Conservation (phyloP, 1,284 basidiomycete species). For the Neotropicomus parvogracilis region DNA sequence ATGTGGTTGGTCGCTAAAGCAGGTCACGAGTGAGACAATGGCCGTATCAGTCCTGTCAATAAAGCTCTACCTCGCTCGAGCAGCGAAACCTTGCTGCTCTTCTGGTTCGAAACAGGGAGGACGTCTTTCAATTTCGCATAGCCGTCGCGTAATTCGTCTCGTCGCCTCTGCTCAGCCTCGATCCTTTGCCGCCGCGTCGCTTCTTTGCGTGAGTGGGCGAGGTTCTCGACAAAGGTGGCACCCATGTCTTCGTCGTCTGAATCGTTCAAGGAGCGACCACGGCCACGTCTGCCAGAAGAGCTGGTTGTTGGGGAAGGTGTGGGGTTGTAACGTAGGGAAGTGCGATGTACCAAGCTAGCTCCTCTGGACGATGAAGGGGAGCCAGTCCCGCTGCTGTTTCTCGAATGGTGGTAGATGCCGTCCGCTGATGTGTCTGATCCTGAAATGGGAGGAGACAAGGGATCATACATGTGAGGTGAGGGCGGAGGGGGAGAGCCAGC, state of each 20-base stretch:
- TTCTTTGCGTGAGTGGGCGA: slow-evolving; percentile 76
- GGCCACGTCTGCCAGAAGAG: slow-evolving; percentile 62
- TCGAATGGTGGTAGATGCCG: slow-evolving; percentile 67
- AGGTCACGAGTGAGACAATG: slow-evolving; percentile 12
- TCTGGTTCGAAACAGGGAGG: slow-evolving; percentile 80
- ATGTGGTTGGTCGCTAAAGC: slow-evolving; percentile 70
- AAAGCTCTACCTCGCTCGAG: slow-evolving; percentile 72
- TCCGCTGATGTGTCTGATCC: slow-evolving; percentile 81
- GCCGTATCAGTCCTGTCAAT: not conserved
- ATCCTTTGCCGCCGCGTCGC: slow-evolving; percentile 78
- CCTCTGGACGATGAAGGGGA: slow-evolving; percentile 71
- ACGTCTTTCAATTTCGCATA: slow-evolving; percentile 84
- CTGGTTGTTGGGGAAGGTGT: slow-evolving; percentile 70
- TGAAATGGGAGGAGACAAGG: slow-evolving; percentile 76
- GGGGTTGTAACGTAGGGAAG: slow-evolving; percentile 65
- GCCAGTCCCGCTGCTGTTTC: slow-evolving; percentile 70
- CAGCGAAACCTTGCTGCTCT: slow-evolving; percentile 83
- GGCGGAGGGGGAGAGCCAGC: slow-evolving; percentile 61
- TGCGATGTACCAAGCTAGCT: slow-evolving; percentile 69
- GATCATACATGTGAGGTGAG: slow-evolving; percentile 75
- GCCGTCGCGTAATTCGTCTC: slow-evolving; percentile 84
- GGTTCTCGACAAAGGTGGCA: slow-evolving; percentile 56
- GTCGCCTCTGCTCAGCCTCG: slow-evolving; percentile 80
- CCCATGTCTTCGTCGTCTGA: slow-evolving; percentile 79
- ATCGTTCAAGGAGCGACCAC: slow-evolving; percentile 61